These are phyloP conservation scores for Drechmeria coniospora DNA, from an alignment of 2,329 filamentous ascomycete genomes.

Conservation along the genomic window DNA sequence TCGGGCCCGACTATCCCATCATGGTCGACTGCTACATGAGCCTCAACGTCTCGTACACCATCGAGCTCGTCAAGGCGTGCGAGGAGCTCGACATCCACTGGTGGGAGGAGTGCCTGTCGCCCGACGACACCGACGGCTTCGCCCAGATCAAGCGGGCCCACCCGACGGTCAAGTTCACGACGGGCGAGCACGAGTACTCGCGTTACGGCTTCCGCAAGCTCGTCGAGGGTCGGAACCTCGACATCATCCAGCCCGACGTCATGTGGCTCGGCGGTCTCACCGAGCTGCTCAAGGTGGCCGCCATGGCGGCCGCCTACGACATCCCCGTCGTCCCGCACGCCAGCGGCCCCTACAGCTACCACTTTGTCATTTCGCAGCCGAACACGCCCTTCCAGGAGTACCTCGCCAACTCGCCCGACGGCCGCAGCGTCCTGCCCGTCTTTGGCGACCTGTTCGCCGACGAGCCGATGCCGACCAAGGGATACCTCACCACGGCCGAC, in stretches of 20 bases:
- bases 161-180: constrained; percentile 84
- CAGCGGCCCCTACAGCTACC: constrained; percentile 86
- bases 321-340: constrained; percentile 92
- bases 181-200: constrained; percentile 90
- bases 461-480: constrained; percentile 75
- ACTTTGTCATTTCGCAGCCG: constrained; percentile 85
- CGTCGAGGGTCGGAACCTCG: constrained; percentile 77
- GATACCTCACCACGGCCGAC: constrained; percentile 63
- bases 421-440: constrained; percentile 76
- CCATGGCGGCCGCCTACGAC: constrained; percentile 84
- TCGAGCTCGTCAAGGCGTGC: constrained; percentile 74
- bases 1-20: constrained; percentile 81
- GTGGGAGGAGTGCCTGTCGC: constrained; percentile 91
- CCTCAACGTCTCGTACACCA: constrained; percentile 81
- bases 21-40: constrained; percentile 98
- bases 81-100: constrained; percentile 81
- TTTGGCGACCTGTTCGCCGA: constrained; percentile 85
- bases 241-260: constrained; percentile 89
- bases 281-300: constrained; percentile 75
- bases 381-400: constrained; percentile 96
- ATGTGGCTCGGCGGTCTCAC: constrained; percentile 96
- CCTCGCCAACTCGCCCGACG: constrained; percentile 81
- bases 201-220: constrained; percentile 90
- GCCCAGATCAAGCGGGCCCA: constrained; percentile 81
- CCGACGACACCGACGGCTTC: constrained; percentile 86